phyloP scores from a whole-genome alignment of 2,329 filamentous ascomycete genomes.

The Albifimbria verrucaria region DNA sequence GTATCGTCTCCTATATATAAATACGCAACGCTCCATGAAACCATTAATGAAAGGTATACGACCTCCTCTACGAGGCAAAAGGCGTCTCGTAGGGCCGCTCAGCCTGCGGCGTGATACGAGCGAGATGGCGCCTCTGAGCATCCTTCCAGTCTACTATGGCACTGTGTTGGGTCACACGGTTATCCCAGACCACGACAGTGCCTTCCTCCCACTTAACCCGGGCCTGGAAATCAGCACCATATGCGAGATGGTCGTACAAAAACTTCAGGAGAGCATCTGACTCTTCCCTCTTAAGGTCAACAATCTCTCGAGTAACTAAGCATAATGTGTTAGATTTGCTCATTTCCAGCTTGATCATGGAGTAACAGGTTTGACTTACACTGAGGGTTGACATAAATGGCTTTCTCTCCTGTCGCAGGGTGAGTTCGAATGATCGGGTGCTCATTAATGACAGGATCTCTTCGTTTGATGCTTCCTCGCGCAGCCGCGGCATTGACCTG shows the following conservation, averaged over 20 bases:
- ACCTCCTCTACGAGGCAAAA: slow-evolving; percentile 11
- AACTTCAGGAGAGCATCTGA: slow-evolving; percentile 73
- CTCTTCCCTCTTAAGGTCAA: slow-evolving; percentile 84
- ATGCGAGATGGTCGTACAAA: slow-evolving; percentile 54
- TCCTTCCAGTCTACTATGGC: slow-evolving; percentile 80
- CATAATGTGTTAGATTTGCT: neutral
- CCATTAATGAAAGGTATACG: too few relatives aligned
- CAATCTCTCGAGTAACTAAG: slow-evolving; percentile 72
- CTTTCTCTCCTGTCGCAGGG: slow-evolving; percentile 79
- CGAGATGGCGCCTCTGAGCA: slow-evolving; percentile 74
- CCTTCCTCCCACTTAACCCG: slow-evolving; percentile 73
- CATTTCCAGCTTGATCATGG: neutral
- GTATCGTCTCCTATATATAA: too few relatives aligned
- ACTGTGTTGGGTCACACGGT: slow-evolving; percentile 74
- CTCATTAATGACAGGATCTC: slow-evolving; percentile 70
- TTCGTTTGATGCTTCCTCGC: slow-evolving; percentile 66
- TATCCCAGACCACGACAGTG: slow-evolving; percentile 88
- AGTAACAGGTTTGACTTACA: slow-evolving; percentile 49
- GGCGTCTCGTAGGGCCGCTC: slow-evolving; percentile 74
- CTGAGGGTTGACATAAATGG: slow-evolving; percentile 77
- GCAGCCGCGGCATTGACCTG: slow-evolving; percentile 69
- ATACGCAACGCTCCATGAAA: too few relatives aligned
- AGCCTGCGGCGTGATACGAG: slow-evolving; percentile 78
- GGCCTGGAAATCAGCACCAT: slow-evolving; percentile 64
- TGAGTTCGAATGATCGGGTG: slow-evolving; percentile 82